These are phyloP conservation scores for Mycena amicta DNA, from an alignment of 768 basidiomycete species.

Conservation along the genomic window DNA sequence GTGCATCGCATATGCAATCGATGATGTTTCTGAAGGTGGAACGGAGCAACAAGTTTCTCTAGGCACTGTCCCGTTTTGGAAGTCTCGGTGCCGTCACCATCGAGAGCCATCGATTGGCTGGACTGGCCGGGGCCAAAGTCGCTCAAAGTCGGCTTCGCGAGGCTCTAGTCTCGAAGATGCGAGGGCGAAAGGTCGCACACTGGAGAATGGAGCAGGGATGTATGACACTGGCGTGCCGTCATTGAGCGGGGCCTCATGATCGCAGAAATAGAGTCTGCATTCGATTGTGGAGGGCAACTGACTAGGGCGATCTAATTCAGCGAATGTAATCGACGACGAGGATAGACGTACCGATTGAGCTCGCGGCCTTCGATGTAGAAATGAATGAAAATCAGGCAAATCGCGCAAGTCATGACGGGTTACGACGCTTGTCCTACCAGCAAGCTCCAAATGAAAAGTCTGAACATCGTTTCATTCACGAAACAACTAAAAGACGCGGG, in stretches of 20 bases:
- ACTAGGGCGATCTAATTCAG: too few relatives aligned
- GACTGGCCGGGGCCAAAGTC: neutral
- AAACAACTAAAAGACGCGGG: neutral
- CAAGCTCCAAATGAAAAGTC: too few relatives aligned
- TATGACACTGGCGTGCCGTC: neutral
- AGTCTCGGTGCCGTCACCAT: neutral
- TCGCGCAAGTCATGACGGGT: neutral
- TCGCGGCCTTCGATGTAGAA: neutral
- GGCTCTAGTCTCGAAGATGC: neutral
- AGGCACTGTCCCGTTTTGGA: too few relatives aligned
- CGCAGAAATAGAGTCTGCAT: too few relatives aligned
- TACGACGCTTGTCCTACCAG: too few relatives aligned
- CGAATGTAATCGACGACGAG: neutral
- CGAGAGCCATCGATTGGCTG: neutral
- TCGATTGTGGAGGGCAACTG: too few relatives aligned
- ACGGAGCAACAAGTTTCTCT: too few relatives aligned
- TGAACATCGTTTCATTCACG: neutral
- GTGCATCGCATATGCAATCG: slow-evolving; percentile 3
- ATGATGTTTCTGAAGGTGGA: neutral
- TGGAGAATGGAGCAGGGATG: neutral
- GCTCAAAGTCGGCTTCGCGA: neutral
- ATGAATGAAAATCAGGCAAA: slow-evolving; percentile 3
- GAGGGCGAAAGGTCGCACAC: neutral
- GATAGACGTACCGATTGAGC: neutral
- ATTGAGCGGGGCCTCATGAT: neutral